These are phyloP conservation scores for Nannochloropsis granulata DNA, from an alignment of 108 stramenopile species.

Conservation along the genomic window DNA sequence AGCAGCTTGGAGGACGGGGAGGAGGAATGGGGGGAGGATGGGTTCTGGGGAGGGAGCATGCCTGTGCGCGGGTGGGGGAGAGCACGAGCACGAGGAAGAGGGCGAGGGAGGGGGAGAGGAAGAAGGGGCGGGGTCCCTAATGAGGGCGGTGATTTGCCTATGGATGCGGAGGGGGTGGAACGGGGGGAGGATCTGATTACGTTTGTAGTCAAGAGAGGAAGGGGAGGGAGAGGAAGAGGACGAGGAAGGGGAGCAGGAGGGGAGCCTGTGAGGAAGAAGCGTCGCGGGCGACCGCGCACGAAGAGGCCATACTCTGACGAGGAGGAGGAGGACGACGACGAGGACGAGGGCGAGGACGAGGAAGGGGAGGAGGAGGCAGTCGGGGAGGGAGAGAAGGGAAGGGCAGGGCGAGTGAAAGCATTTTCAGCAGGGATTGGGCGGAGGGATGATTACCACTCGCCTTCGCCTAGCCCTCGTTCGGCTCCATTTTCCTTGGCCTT, in stretches of 20 bases:
- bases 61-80: neutral
- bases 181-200: too few relatives aligned
- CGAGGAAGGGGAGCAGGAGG: too few relatives aligned
- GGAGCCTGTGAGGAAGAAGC: too few relatives aligned
- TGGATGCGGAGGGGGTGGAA: neutral
- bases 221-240: too few relatives aligned
- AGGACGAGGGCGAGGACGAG: neutral
- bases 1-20: neutral
- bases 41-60: constrained; percentile 29
- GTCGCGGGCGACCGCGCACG: too few relatives aligned
- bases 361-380: neutral
- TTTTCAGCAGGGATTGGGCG: constrained; percentile 5
- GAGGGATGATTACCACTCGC: too few relatives aligned
- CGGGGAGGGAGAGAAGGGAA: neutral
- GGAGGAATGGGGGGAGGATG: neutral
- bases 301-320: neutral
- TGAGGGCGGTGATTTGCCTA: neutral
- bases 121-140: neutral
- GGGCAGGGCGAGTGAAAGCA: neutral
- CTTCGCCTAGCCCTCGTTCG: too few relatives aligned
- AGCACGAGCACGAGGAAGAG: neutral
- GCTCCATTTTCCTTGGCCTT: too few relatives aligned
- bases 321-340: neutral
- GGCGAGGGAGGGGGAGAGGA: neutral
- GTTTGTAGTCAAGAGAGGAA: too few relatives aligned